Base-by-base conservation (phyloP, 306 rosid species). In the Phaseolus lunatus region DNA sequence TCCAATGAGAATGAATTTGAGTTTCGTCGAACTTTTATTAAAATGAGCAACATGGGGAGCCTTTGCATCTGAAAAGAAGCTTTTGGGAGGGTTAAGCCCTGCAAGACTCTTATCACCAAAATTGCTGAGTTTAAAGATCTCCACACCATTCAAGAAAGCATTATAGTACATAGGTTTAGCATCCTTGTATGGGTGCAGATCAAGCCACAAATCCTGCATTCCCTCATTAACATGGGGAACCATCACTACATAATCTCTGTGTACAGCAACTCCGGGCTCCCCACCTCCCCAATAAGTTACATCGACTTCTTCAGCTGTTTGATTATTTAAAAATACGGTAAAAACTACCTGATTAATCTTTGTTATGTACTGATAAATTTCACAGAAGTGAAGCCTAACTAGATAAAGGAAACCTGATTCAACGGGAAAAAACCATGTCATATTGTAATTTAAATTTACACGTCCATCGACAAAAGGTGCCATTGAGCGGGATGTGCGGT, bases 321-420 rank as follows among this genome's bases (percentile, higher is more conserved):
- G 81, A 72, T 80, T 82, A 62, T 81, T 81, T 16, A 86, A n/a
- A 52, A 69, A 82, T 12, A 84, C 66, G 0, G 1, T 19, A 57
- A 88, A 86, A 33, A 16, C 81, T 7, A 86, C 19, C 50, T 82
- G 14, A 24, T 80, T 67, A 0, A 24, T 0, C 11, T 0, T 0
- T 2, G 65, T 58, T 11, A 82, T 54, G 6, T 0, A 3, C 0
- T 0, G 2, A 1, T 0, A 0, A 56, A 27, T 3, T 72, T 86
- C 81, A 26, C 92, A 88, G 24, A 86, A 84, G 75, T 88, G 90
- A 11, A 88, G 88, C 86, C 92, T 89, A 9, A 89, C 67, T 2
- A 89, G 76, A 72, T 86, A 84, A 0, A 10, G 18, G 81, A 86
- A 88, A 27, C 88, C 92, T 7, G 86, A 19, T 64, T 86, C 92